A percentile compares a stretch with the other conserved stretches of the same genome.
These are phyloP conservation scores for Colletotrichum shisoi DNA, from an alignment of 2,329 filamentous ascomycete genomes.

Conservation along the genomic window DNA sequence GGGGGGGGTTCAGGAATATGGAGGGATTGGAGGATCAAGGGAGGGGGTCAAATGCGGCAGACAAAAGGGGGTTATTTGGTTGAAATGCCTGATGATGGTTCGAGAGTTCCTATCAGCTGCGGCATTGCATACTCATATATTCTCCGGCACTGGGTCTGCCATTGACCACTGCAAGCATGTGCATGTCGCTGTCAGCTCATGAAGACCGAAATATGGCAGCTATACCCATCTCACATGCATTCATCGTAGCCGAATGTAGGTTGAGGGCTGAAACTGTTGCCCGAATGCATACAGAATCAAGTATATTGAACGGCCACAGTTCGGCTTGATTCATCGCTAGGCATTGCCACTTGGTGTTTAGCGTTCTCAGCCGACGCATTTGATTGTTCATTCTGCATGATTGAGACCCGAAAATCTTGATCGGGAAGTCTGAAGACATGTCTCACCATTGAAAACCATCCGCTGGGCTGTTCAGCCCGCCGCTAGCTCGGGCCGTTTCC, in stretches of 20 bases:
- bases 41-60: not conserved
- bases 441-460: not conserved
- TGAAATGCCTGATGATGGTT: not conserved
- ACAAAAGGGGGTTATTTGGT: not conserved
- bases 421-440: not conserved
- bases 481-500: not conserved
- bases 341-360: too few species aligned
- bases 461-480: not conserved
- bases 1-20: accelerated
- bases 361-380: not conserved
- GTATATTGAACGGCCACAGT: too few species aligned
- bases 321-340: not conserved
- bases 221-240: not conserved
- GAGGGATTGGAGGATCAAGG: too few species aligned
- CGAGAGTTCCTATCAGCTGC: not conserved
- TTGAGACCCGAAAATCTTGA: not conserved
- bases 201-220: not conserved
- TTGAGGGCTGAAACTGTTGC: not conserved
- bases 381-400: not conserved
- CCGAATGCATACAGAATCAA: not conserved
- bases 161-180: not conserved
- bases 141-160: not conserved
- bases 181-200: too few species aligned
- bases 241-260: not conserved
- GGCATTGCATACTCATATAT: not conserved